Conservation (phyloP, 2,329 filamentous ascomycete genomes). For the Achaetomium macrosporum region DNA sequence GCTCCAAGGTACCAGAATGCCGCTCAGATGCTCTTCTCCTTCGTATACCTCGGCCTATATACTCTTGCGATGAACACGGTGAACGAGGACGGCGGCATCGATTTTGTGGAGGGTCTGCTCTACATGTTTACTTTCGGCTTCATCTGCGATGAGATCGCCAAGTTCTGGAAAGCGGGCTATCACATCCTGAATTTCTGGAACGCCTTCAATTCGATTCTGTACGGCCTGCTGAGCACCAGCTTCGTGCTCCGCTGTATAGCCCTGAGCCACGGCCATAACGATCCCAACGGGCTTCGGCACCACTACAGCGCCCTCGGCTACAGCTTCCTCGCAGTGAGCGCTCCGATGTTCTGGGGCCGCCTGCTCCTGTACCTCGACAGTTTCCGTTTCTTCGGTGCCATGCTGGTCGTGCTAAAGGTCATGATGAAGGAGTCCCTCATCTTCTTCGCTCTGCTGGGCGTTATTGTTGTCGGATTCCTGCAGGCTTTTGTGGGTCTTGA, state of each 20-base stretch:
- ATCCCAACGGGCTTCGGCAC: conserved; percentile 45
- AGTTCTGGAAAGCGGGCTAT: conserved; percentile 90
- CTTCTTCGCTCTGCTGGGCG: conserved; percentile 84
- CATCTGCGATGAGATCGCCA: conserved; percentile 77
- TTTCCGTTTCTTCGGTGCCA: conserved; percentile 92
- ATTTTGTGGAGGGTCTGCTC: conserved; percentile 74
- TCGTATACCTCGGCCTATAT: conserved; percentile 79
- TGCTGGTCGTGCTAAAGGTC: conserved; percentile 93
- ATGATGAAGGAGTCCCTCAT: conserved; percentile 94
- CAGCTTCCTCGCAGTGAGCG: conserved; percentile 87
- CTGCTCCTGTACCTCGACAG: conserved; percentile 89
- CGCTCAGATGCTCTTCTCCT: conserved; percentile 75
- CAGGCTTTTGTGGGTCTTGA: conserved; percentile 94
- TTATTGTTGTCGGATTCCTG: conserved; percentile 81
- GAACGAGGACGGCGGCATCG: conserved; percentile 76
- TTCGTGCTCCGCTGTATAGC: conserved; percentile 76
- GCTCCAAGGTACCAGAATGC: conserved; percentile 89
- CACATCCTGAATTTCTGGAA: conserved; percentile 97
- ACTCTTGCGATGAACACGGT: conserved; percentile 92
- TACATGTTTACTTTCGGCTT: conserved; percentile 92
- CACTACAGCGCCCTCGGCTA: conserved; percentile 79
- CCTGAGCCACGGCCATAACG: conserved; percentile 51
- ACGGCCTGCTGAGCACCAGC: conserved; percentile 70
- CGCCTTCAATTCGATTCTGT: conserved; percentile 82
- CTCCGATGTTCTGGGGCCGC: conserved; percentile 95